phyloP scores from a whole-genome alignment of 108 stramenopile species.

The Conticribra guillardii region DNA sequence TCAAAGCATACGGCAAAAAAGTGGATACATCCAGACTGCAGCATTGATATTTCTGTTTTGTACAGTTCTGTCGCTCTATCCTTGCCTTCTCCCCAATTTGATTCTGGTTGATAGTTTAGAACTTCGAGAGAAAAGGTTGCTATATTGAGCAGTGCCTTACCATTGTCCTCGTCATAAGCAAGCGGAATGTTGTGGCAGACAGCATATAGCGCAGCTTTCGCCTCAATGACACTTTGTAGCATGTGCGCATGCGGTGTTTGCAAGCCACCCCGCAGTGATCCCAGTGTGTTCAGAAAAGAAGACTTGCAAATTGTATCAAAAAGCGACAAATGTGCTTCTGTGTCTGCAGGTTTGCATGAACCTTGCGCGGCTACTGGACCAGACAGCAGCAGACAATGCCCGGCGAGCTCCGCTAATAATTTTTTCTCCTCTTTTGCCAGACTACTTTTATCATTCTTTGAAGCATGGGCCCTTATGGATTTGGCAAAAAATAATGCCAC shows the following conservation, averaged over 20 bases:
- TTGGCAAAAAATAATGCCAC: constrained; percentile 15
- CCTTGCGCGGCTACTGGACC: no score
- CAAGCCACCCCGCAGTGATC: constrained; percentile 4
- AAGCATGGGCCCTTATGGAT: constrained; percentile 2
- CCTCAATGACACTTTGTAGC: constrained; percentile 7
- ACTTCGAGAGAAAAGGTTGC: constrained; percentile 31
- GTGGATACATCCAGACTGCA: constrained; percentile 42
- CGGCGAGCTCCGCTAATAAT: constrained; percentile 35
- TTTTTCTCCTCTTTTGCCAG: constrained; percentile 27
- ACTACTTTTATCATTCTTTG: constrained; percentile 20
- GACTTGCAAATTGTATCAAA: constrained; percentile 21
- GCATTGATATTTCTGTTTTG: constrained; percentile 19
- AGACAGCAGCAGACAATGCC: constrained; percentile 36
- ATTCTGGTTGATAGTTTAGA: constrained; percentile 7
- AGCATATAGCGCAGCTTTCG: constrained; percentile 37
- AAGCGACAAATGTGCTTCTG: no score
- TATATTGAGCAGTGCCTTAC: constrained; percentile 17
- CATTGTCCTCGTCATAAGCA: constrained; percentile 30
- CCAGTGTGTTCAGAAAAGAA: constrained; percentile 13
- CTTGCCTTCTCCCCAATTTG: neutral
- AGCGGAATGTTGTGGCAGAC: constrained; percentile 34
- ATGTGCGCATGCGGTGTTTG: neutral
- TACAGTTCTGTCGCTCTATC: neutral
- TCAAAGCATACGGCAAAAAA: constrained; percentile 30
- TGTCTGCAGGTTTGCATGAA: no score